A percentile compares a stretch with the other conserved stretches of the same genome.
Conservation (phyloP, 73 alveolate species). For the Paramecium biaurelia region DNA sequence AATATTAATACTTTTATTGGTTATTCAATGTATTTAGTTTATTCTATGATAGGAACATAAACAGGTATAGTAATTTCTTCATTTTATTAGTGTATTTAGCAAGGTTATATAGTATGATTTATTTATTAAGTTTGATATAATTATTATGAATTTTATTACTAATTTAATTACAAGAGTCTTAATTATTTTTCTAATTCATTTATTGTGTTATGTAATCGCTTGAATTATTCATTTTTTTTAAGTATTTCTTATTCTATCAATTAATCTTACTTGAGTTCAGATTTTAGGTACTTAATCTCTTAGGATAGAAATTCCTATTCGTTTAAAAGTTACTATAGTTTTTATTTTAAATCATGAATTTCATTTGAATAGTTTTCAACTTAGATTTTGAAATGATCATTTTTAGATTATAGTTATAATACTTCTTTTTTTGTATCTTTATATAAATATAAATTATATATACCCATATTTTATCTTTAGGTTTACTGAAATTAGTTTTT, state of each 20-base stretch:
- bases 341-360: neutral
- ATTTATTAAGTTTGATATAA: neutral
- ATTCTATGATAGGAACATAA: neutral
- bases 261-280: neutral
- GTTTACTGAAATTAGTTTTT: neutral
- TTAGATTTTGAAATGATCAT: neutral
- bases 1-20: neutral
- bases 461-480: neutral
- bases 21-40: neutral
- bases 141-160: neutral
- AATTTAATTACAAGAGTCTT: neutral
- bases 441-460: neutral
- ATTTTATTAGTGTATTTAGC: neutral
- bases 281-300: neutral
- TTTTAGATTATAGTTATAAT: neutral
- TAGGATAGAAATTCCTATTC: neutral
- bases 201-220: neutral
- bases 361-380: slow-evolving; percentile 4
- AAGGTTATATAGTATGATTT: neutral
- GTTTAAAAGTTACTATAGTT: neutral
- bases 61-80: slow-evolving; percentile 7
- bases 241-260: neutral
- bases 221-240: neutral
- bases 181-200: slow-evolving; percentile 9
- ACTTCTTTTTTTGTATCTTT: neutral